Base-by-base conservation (phyloP, 306 rosid species). In the Medicago ruthenica region DNA sequence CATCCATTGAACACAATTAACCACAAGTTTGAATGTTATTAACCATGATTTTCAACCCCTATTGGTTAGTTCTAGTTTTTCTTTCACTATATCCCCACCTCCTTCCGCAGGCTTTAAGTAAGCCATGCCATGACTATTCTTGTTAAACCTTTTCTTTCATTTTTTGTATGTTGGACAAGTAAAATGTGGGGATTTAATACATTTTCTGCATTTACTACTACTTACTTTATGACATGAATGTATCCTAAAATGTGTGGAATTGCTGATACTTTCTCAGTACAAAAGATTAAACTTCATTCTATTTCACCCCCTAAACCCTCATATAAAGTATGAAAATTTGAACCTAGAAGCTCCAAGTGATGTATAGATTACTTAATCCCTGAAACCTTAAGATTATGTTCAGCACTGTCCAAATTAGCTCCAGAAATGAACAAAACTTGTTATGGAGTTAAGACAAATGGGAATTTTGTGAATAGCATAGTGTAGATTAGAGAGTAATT, bases 91-190 rank as follows among this genome's bases (percentile, higher is more conserved):
- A 44, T 44, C 14, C 14, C n/a, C 50, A 44, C 50, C 50, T 3
- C 4, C 48, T 44, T 12, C 4, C 13, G 16, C 16, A 45, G 7
- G 16, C 51, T 11, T 45, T 12, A 12, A 8, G 3, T 51, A 51
- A 16, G 20, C 10, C 20, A 50, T 50, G 77, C 76, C 83, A 63
- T 64, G 58, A 81, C 44, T 75, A 70, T 69, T 78, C 73, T 74
- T 74, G 71, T 68, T 17, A 62, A 65, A 20, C 22, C 8, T 77
- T 47, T 37, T 50, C 45, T 51, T 70, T 76, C 55, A 13, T 68
- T 77, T 67, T 41, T 17, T 73, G 61, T 84, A 72, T 59, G 62
- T 17, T 80, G 58, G 21, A 66, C 54, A 71, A 72, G 59, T 83
- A 58, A 17, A 42, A 39, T 71, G 20, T 27, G 18, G 40, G 18